A percentile compares a stretch with the other conserved stretches of the same genome.
Evolutionary conservation across 805 yeast genomes (phyloP).

Genomic region (Saturnispora hagleri): DNA sequence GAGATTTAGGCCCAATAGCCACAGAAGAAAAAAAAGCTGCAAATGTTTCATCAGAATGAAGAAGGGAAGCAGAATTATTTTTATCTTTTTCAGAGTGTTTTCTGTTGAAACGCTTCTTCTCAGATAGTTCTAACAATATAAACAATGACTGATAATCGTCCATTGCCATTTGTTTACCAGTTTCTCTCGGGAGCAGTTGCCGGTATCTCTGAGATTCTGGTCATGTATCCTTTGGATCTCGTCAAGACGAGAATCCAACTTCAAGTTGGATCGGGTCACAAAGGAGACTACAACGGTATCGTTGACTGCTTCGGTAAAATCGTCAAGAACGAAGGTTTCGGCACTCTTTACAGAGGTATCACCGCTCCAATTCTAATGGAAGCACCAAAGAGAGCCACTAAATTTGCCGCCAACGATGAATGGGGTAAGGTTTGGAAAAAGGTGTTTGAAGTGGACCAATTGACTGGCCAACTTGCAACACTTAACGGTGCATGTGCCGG

Average conservation of each 20-base stretch:
- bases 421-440: constrained; percentile 81
- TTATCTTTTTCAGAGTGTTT: not conserved
- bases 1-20: not conserved
- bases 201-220: constrained; percentile 91
- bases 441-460: constrained; percentile 54
- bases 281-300: constrained; percentile 72
- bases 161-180: constrained; percentile 88
- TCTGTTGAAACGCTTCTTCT: not conserved
- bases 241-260: constrained; percentile 95
- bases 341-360: constrained; percentile 85
- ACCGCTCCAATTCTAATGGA: constrained; percentile 97
- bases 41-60: not conserved
- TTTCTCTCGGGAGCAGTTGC: constrained; percentile 90
- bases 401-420: constrained; percentile 96
- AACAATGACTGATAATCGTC: constrained; percentile 20
- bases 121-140: not conserved
- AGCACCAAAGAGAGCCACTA: constrained; percentile 98
- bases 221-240: constrained; percentile 95
- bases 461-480: constrained; percentile 78
- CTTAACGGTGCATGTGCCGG: constrained; percentile 98
- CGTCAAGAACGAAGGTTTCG: constrained; percentile 74
- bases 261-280: constrained; percentile 46
- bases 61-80: not conserved
- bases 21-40: not conserved
- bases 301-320: constrained; percentile 78